phyloP scores from a whole-genome alignment of 2,329 filamentous ascomycete species.

The Lithohypha guttulata region DNA sequence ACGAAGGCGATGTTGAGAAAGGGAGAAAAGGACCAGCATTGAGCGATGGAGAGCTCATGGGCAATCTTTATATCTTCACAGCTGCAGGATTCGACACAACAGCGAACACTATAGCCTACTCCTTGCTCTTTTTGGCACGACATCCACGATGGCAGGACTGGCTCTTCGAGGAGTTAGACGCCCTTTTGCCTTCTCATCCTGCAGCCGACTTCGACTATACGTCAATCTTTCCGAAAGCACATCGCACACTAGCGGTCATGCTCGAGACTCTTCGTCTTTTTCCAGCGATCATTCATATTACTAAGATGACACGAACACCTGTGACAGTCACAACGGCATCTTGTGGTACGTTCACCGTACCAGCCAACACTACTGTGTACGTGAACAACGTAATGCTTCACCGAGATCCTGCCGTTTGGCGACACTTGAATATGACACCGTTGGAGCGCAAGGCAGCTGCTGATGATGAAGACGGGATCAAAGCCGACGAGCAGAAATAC shows the following conservation, averaged over 20 bases:
- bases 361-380: conserved; percentile 27
- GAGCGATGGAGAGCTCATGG: conserved; percentile 17
- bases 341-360: conserved; percentile 25
- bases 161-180: conserved; percentile 40
- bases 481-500: conserved; percentile 28
- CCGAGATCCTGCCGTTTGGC: conserved; percentile 21
- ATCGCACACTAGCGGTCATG: conserved; percentile 40
- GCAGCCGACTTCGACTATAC: conserved; percentile 31
- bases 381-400: conserved; percentile 28
- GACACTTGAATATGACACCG: conserved; percentile 10
- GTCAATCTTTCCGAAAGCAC: conserved; percentile 33
- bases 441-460: neutral
- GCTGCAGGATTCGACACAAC: conserved; percentile 32
- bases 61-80: conserved; percentile 21
- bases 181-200: conserved; percentile 23
- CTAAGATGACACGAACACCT: conserved; percentile 24
- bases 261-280: conserved; percentile 36
- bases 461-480: neutral
- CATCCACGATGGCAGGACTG: conserved; percentile 43
- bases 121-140: conserved; percentile 36
- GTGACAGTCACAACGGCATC: conserved; percentile 25
- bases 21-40: conserved; percentile 8
- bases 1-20: neutral
- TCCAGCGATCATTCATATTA: conserved; percentile 30
- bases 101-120: conserved; percentile 41